A percentile compares a stretch with the other conserved stretches of the same genome.
phyloP scores from a whole-genome alignment of 305 asterid species.

The Solanum hybrid region DNA sequence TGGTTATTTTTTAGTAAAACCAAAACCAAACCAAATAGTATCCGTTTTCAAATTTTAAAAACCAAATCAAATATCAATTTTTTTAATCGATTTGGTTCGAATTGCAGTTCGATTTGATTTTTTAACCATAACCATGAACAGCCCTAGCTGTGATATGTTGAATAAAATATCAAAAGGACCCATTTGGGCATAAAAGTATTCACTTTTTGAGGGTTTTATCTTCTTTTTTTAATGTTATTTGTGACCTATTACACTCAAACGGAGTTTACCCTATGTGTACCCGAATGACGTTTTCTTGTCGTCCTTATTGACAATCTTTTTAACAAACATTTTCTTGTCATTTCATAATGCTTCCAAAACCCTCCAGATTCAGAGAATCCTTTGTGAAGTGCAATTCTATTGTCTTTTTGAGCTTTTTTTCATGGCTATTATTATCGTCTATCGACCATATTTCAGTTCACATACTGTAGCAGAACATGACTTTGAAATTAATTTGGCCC shows the following conservation, averaged over 20 bases:
- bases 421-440: neutral
- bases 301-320: neutral
- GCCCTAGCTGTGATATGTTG: too few relatives aligned
- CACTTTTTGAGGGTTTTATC: neutral
- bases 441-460: neutral
- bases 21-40: too few relatives aligned
- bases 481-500: neutral
- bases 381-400: neutral
- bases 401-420: neutral
- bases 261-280: neutral
- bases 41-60: too few relatives aligned
- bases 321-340: neutral
- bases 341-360: neutral
- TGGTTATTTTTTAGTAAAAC: too few relatives aligned
- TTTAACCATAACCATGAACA: too few relatives aligned
- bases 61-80: too few relatives aligned
- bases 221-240: too few relatives aligned
- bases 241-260: fast-evolving
- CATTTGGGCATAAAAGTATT: too few relatives aligned
- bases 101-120: too few relatives aligned
- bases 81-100: too few relatives aligned
- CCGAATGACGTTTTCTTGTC: neutral
- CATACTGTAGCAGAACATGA: neutral
- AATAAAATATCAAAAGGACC: too few relatives aligned
- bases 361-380: neutral